phyloP scores from a whole-genome alignment of 1,284 basidiomycete genomes.

The Naganishia albida region DNA sequence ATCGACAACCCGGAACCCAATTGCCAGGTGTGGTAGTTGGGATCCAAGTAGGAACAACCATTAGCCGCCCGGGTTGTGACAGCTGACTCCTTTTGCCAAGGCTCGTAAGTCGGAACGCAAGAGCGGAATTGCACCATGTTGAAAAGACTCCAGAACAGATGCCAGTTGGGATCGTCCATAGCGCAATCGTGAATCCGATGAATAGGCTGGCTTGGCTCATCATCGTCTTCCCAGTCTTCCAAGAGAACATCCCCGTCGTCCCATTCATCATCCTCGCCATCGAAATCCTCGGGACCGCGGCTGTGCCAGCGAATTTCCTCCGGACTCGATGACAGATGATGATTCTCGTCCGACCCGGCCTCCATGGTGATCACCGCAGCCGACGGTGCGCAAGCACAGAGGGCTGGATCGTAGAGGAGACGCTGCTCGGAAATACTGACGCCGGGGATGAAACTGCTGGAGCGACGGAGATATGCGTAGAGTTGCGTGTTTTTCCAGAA shows the following conservation, averaged over 20 bases:
- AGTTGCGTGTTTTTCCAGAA: too few species aligned
- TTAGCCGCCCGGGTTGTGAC: not conserved
- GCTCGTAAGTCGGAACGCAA: not conserved
- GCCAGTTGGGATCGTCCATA: slow-evolving; percentile 10
- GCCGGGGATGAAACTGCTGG: too few species aligned
- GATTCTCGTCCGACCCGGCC: not conserved
- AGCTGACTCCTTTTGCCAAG: not conserved
- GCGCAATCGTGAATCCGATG: slow-evolving; percentile 7
- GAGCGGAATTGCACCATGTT: not conserved
- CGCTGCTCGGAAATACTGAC: too few species aligned
- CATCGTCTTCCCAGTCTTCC: not conserved
- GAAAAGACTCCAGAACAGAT: not conserved
- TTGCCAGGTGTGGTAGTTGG: not conserved
- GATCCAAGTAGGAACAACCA: not conserved
- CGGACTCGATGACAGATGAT: not conserved
- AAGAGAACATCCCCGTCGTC: not conserved
- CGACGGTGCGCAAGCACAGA: not conserved
- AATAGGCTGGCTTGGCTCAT: not conserved
- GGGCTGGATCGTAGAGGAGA: too few species aligned
- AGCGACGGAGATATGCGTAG: too few species aligned
- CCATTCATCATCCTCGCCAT: not conserved
- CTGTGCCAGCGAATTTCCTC: not conserved
- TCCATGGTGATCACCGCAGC: not conserved
- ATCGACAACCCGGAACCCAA: not conserved
- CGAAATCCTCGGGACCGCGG: not conserved